A percentile compares a stretch with the other conserved stretches of the same genome.
Conservation (phyloP, 148 eudicot genomes). For the Spergularia marina region DNA sequence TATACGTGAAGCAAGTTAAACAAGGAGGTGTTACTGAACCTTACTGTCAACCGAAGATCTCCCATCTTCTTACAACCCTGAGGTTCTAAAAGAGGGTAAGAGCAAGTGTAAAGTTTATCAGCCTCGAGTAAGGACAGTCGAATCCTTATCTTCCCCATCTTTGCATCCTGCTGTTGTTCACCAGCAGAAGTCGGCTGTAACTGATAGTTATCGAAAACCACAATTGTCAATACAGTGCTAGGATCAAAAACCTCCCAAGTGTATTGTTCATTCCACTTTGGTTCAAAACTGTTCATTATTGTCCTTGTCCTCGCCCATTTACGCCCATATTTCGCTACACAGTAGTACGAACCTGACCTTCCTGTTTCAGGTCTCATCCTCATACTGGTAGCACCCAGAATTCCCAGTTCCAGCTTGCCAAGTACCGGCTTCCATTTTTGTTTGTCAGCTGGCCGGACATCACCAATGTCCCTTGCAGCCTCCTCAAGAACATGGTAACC, state of each 20-base stretch:
- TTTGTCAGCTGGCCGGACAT: slow-evolving; percentile 35
- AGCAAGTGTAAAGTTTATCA: slow-evolving; percentile 29
- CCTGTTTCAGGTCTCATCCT: slow-evolving; percentile 27
- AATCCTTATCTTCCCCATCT: slow-evolving; percentile 37
- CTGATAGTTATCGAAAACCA: slow-evolving; percentile 38
- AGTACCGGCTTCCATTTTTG: slow-evolving; percentile 33
- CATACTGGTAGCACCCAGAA: slow-evolving; percentile 31
- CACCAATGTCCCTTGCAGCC: slow-evolving; percentile 31
- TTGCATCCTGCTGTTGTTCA: slow-evolving; percentile 21
- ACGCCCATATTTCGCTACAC: slow-evolving; percentile 47
- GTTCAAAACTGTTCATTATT: slow-evolving; percentile 32
- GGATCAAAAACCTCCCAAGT: slow-evolving; percentile 48
- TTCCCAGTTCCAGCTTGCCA: slow-evolving; percentile 36
- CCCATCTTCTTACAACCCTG: slow-evolving; percentile 39
- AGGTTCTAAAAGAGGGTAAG: slow-evolving; percentile 35
- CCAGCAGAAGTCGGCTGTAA: slow-evolving; percentile 12
- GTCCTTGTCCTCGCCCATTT: slow-evolving; percentile 47
- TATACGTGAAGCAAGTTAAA: slow-evolving; percentile 29
- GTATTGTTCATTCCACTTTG: slow-evolving; percentile 49
- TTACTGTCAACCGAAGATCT: slow-evolving; percentile 34
- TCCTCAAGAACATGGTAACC: slow-evolving; percentile 48
- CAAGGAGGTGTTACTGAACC: slow-evolving; percentile 36
- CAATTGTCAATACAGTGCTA: slow-evolving; percentile 40
- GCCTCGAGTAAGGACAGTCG: slow-evolving; percentile 36
- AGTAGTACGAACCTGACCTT: slow-evolving; percentile 40